Conservation (phyloP, 441 rosid genomes). For the Sinapis alba region DNA sequence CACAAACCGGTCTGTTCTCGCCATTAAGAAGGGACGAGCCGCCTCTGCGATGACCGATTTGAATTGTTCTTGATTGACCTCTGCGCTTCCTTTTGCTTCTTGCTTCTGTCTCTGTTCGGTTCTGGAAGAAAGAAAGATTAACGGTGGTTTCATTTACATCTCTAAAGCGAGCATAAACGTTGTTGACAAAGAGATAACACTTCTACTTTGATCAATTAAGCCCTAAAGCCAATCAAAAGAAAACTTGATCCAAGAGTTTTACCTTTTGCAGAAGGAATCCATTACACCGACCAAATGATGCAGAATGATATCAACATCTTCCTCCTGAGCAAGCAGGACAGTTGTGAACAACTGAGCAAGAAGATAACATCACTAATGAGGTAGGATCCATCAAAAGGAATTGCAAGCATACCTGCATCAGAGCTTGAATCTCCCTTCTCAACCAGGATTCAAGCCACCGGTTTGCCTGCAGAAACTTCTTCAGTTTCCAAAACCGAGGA, state of each 20-base stretch:
- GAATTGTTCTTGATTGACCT: slow-evolving; percentile 54
- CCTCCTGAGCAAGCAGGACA: slow-evolving; percentile 48
- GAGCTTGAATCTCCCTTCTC: slow-evolving; percentile 87
- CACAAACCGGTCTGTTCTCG: slow-evolving; percentile 68
- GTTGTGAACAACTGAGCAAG: background rate
- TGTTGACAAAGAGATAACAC: background rate
- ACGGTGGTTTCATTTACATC: background rate
- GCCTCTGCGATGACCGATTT: slow-evolving; percentile 55
- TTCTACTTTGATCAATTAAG: background rate
- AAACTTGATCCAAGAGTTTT: slow-evolving; percentile 12
- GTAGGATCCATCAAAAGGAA: background rate
- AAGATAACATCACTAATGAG: background rate
- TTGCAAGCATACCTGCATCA: slow-evolving; percentile 61
- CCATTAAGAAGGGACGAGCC: slow-evolving; percentile 65
- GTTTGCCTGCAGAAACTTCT: slow-evolving; percentile 64
- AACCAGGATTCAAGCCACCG: slow-evolving; percentile 74
- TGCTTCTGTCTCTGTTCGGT: slow-evolving; percentile 31
- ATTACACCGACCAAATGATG: slow-evolving; percentile 75
- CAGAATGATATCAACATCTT: slow-evolving; percentile 69
- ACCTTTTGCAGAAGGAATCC: slow-evolving; percentile 70
- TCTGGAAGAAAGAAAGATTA: slow-evolving; percentile 35
- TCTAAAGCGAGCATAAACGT: background rate
- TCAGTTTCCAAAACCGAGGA: slow-evolving; percentile 66
- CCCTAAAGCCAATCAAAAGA: background rate
- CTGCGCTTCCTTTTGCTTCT: slow-evolving; percentile 38